Base-by-base conservation (phyloP, 78 protist genomes). In the Salpingoeca rosetta region DNA sequence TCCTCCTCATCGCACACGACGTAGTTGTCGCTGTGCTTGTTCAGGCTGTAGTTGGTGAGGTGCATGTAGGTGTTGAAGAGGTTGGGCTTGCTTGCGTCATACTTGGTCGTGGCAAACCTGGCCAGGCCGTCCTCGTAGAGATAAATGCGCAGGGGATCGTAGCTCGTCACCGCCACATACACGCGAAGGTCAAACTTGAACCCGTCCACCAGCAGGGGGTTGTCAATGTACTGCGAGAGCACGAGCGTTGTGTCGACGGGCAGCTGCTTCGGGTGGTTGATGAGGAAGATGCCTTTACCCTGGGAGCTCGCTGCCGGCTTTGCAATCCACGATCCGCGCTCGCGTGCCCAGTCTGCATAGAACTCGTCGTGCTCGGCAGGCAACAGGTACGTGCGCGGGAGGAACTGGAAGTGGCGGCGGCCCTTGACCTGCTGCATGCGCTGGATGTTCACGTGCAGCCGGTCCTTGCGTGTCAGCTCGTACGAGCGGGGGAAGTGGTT, bases 131-230 rank as follows among this genome's bases (percentile, higher is more conserved):
- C 91, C 28, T 75, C 38, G 85, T 51, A 72, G 27, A 90, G 37
- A 31, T 91, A 91, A 12, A 87, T 11, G 44, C 92, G 78, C 80
- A 93, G 84, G 2, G 95, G 95, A 31, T 84, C 44, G 82, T 85
- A 79, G 0, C 89, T 80, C 27, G 92, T 78, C 80, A 92, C 89
- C 3, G 83, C 85, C 3, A 93, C 95, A 85, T 95, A 95, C 65
- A 95, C 3, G 26, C 97, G 90, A 38, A 95, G 83, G 75, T 95
- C 65, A 82, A 94, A 92, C 90, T 94, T 94, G 88, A 65, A 81
- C 2, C 93, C 93, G 44, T 90, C 90, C n/a, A 94, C 82, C 51
- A 94, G 87, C 35, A 86, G 57, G 11, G 97, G 97, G 24, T 91
- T 80, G 57, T 25, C 39, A 40, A 94, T 44, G 85, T 94, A 94